A percentile compares a stretch with the other conserved stretches of the same genome.
Conservation (phyloP, 1,284 basidiomycete genomes). For the Boletus sp. region DNA sequence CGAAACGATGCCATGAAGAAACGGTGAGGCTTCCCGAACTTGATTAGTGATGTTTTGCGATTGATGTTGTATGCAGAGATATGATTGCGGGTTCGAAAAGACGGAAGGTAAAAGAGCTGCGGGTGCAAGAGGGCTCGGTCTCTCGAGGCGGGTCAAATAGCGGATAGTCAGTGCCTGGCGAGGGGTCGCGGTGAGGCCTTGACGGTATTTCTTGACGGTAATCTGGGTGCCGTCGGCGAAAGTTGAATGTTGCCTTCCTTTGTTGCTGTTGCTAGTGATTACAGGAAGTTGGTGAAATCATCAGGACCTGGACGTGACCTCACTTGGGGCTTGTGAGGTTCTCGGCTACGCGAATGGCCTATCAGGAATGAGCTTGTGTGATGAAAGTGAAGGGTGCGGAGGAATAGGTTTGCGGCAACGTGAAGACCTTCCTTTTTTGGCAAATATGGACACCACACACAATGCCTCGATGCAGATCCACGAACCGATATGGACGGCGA, state of each 20-base stretch:
- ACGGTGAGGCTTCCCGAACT: slow-evolving; percentile 42
- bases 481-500: slow-evolving; percentile 23
- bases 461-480: slow-evolving; percentile 26
- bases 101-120: slow-evolving; percentile 41
- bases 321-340: neutral
- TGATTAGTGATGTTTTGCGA: neutral
- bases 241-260: neutral
- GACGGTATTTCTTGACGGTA: neutral
- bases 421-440: slow-evolving; percentile 19
- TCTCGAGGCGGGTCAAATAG: neutral
- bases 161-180: neutral
- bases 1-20: slow-evolving; percentile 72
- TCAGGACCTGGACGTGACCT: neutral
- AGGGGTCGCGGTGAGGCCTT: neutral
- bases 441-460: neutral
- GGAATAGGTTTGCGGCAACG: neutral
- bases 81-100: slow-evolving; percentile 74
- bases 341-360: neutral
- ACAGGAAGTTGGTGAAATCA: neutral
- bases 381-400: slow-evolving; percentile 7
- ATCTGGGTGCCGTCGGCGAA: slow-evolving; percentile 4
- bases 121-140: neutral
- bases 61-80: slow-evolving; percentile 44
- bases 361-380: slow-evolving; percentile 3
- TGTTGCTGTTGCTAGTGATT: neutral